Base-by-base conservation (phyloP, 768 basidiomycete genomes). In the Mycena floridula region DNA sequence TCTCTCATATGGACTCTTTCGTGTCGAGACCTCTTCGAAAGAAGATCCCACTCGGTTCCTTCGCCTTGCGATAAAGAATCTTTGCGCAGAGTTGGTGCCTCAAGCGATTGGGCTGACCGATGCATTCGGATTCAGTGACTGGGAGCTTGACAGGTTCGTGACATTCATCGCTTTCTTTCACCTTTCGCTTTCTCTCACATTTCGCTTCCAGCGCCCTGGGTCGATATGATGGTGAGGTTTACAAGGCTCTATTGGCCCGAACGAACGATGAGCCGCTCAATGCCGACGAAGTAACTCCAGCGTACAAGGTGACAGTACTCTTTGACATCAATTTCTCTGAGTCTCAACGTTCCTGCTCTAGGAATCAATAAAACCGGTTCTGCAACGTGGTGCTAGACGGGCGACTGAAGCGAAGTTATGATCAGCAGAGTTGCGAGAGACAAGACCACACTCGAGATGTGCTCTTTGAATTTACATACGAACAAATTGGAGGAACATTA, bases 121-220 rank as follows among this genome's bases (percentile, higher is more conserved):
- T 55, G 78, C 82, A 3, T 87, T 89, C 56, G 81, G 78, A 0
- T 85, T 85, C 52, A 70, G 76, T 0, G 85, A 89, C 53, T 89
- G 82, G 81, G 77, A 85, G 42, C 63, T 89, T 15, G 75, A 86
- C 50, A 83, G 81, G 79, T 79, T 40, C 12, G 66, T n/a, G n/a
- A n/a, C n/a, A n/a, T n/a, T n/a, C 27, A 16, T 36, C 25, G 5
- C 13, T 23, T 20, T 25, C 22, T 25, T 5, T 7, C 15, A 21
- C 32, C 18, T 11, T 16, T 16, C 44, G 4, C 32, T 15, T 9
- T 13, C 25, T 39, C 22, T 25, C 22, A 20, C 28, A 22, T 42
- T 40, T 40, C 30, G n/a, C n/a, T n/a, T n/a, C 45, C 26, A 83
- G 82, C 57, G 77, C 81, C 0, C 61, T 86, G 18, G 85, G 85